phyloP scores from a whole-genome alignment of 1,139 yeast genomes.

The Kazachstania sp. region DNA sequence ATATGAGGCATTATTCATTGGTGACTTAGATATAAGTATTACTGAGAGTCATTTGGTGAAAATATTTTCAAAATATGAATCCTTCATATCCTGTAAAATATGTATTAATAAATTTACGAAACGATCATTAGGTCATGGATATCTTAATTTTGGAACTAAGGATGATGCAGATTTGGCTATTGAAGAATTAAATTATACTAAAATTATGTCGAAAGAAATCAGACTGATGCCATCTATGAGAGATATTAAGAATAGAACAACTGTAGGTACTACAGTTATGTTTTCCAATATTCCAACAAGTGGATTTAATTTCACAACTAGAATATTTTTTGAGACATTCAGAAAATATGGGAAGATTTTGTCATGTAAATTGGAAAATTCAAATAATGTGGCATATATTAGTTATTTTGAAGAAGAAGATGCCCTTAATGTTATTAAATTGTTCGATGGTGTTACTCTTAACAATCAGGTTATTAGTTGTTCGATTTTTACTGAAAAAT shows the following conservation, averaged over 20 bases:
- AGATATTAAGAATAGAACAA: constrained; percentile 22
- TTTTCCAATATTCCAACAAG: constrained; percentile 31
- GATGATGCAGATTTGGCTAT: constrained; percentile 37
- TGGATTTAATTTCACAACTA: constrained; percentile 30
- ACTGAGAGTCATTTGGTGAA: constrained; percentile 35
- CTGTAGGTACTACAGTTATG: constrained; percentile 26
- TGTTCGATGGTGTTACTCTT: constrained; percentile 28
- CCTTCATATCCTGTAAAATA: constrained; percentile 41
- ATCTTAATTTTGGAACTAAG: constrained; percentile 37
- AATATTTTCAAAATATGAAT: constrained; percentile 33
- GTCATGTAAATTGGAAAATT: constrained; percentile 39
- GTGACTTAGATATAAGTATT: constrained; percentile 37
- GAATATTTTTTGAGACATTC: constrained; percentile 38
- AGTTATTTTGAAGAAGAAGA: constrained; percentile 34
- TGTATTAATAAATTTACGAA: constrained; percentile 36
- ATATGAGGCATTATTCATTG: constrained; percentile 38
- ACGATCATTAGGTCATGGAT: constrained; percentile 43
- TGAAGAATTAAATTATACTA: constrained; percentile 39
- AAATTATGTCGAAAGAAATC: constrained; percentile 36
- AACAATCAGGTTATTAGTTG: constrained; percentile 23
- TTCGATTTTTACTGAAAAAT: constrained; percentile 2
- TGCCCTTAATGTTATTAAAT: constrained; percentile 36
- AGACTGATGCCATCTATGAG: constrained; percentile 47
- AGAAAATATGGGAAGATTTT: constrained; percentile 35
- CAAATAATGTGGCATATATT: constrained; percentile 38